Percentiles rank a stretch among this genome's conserved stretches.
These are phyloP conservation scores for Pestalotiopsis fici DNA, from an alignment of 2,329 filamentous ascomycete genomes.

Conservation along the genomic window DNA sequence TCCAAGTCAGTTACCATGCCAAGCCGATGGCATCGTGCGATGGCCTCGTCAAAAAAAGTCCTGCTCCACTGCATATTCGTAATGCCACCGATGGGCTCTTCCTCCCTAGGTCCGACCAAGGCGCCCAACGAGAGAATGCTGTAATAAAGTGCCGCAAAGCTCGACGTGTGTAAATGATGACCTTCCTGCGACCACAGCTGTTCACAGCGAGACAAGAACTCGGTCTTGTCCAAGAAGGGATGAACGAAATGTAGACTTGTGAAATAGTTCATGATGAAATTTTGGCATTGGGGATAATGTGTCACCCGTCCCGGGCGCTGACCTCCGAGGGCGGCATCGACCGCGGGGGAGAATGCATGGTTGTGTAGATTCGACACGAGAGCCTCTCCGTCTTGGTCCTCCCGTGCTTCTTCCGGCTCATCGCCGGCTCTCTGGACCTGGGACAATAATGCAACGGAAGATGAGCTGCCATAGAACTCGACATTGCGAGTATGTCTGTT, in stretches of 20 bases:
- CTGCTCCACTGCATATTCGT: constrained; percentile 47
- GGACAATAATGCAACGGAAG: constrained; percentile 44
- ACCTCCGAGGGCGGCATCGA: not conserved
- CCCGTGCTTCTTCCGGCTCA: constrained; percentile 13
- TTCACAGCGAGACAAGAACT: constrained; percentile 42
- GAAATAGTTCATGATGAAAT: constrained; percentile 48
- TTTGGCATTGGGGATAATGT: constrained; percentile 42
- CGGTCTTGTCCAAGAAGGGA: constrained; percentile 46
- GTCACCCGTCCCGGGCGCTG: constrained; percentile 9
- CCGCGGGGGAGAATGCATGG: constrained; percentile 37
- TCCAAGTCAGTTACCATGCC: constrained; percentile 46
- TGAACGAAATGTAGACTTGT: constrained; percentile 49
- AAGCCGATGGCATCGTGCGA: constrained; percentile 35
- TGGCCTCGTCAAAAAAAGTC: constrained; percentile 43
- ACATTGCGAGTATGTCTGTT: constrained; percentile 45
- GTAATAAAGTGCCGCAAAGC: constrained; percentile 48
- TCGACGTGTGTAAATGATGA: constrained; percentile 27
- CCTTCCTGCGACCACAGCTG: constrained; percentile 37
- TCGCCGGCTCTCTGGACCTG: constrained; percentile 35
- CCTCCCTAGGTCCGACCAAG: constrained; percentile 43
- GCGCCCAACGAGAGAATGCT: constrained; percentile 47
- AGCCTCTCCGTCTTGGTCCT: constrained; percentile 30
- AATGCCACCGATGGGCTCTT: constrained; percentile 41
- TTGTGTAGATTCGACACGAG: constrained; percentile 47
- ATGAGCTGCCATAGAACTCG: constrained; percentile 49